Conservation (phyloP, 1,139 yeast species). For the Pichia cactophila region DNA sequence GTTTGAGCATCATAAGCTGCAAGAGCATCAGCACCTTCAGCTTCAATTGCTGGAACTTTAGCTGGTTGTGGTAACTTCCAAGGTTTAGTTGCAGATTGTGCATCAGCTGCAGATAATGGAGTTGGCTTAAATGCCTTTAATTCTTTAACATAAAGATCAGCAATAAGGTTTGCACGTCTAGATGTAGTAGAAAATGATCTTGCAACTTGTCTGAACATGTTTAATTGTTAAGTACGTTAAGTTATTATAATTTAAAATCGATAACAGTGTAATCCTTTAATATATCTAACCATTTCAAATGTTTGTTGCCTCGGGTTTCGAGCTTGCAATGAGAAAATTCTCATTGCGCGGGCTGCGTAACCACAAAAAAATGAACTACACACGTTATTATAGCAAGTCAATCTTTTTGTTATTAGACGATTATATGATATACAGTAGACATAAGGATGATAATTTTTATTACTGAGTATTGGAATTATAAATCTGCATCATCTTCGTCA, state of each 20-base stretch:
- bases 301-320: background rate
- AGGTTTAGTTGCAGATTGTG: conserved; percentile 72
- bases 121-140: conserved; percentile 84
- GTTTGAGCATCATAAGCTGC: conserved; percentile 65
- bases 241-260: too few species aligned
- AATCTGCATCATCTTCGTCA: conserved; percentile 99
- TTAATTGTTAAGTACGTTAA: background rate
- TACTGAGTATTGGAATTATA: conserved; percentile 35
- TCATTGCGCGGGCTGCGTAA: conserved; percentile 18
- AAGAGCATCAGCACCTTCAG: conserved; percentile 64
- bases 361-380: conserved; percentile 2
- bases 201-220: conserved; percentile 19
- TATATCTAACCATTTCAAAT: too few species aligned
- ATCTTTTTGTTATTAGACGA: background rate
- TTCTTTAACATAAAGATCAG: conserved; percentile 83
- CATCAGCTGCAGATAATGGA: conserved; percentile 63
- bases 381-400: too few species aligned
- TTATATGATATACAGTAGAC: background rate
- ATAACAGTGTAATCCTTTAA: too few species aligned
- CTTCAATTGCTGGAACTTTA: conserved; percentile 61
- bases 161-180: conserved; percentile 48
- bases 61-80: conserved; percentile 78
- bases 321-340: background rate
- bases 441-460: background rate
- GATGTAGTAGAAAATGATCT: conserved; percentile 33